phyloP scores from a whole-genome alignment of 805 yeast species.

The Komagataella pastoris region DNA sequence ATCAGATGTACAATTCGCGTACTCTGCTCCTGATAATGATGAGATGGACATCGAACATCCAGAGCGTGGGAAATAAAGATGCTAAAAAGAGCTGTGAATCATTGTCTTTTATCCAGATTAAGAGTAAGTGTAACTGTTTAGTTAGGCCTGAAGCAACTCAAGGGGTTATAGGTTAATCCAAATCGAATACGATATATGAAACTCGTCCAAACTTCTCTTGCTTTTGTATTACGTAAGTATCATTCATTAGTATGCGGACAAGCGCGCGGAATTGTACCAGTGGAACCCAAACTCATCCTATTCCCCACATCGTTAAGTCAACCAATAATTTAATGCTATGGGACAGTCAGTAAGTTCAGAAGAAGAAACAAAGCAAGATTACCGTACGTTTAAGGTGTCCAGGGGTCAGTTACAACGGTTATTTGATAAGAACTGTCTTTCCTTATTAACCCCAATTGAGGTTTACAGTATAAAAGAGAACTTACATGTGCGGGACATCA shows the following conservation, averaged over 20 bases:
- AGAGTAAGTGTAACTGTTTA: too few relatives aligned
- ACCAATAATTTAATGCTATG: conserved; percentile 4
- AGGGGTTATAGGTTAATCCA: too few relatives aligned
- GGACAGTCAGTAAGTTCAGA: conserved; percentile 10
- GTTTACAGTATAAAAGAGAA: conserved; percentile 2
- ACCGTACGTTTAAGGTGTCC: conserved; percentile 5
- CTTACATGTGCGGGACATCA: neutral
- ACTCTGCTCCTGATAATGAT: neutral
- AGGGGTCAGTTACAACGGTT: conserved; percentile 7
- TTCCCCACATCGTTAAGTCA: neutral
- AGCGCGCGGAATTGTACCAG: neutral
- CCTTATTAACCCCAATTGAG: conserved; percentile 11
- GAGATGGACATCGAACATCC: neutral
- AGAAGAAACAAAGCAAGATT: conserved; percentile 2
- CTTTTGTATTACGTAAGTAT: neutral
- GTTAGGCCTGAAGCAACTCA: too few relatives aligned
- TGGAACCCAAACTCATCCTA: conserved; percentile 1
- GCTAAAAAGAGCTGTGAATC: too few relatives aligned
- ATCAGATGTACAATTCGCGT: neutral
- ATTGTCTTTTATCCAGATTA: too few relatives aligned
- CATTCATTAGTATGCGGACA: neutral
- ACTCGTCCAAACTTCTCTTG: neutral
- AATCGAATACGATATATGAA: neutral
- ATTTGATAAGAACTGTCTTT: conserved; percentile 8
- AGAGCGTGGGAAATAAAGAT: neutral